Evolutionary conservation across 2,329 filamentous ascomycete genomes (phyloP), one percentile per base, ranked within the genome.

Genomic region (Fusarium citri): DNA sequence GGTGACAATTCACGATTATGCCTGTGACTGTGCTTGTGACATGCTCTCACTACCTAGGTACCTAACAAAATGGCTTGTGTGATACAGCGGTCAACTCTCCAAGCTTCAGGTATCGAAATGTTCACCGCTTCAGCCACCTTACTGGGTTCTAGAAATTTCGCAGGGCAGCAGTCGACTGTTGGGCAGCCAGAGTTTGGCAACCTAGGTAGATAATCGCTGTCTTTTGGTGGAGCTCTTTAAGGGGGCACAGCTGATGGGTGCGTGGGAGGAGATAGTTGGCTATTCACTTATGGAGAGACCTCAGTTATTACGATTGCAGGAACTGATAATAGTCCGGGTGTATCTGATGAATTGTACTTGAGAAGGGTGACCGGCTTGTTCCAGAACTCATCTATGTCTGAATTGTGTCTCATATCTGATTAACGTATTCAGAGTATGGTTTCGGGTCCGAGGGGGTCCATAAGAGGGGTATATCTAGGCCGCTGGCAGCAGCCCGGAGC

Each of bases 131-230:
- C 66, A 69, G 66, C 56, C 66, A 67, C 67, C 43, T 34, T 42
- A 28, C 59, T 23, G 26, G 51, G 45, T 69, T 69, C 62, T 70
- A 70, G 67, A 69, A 70, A 59, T 53, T 69, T 69, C 67, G 58
- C 66, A 54, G 46, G 48, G 28, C 56, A 67, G 51, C 62, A 37
- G 49, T 57, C 23, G 50, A 63, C 28, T 50, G 66, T 67, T 67
- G 66, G 66, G 66, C 67, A 69, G 67, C 66, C 50, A 69, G 62
- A 70, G 66, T 50, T 67, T 53, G 48, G 51, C 61, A 67, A 37
- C 34, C 34, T n/a, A 37, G 34, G 18, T 37, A 59, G 46, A 60
- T 40, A 51, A 50, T 41, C 53, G 48, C 48, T 56, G 58, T 63
- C 49, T 22, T 53, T 56, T 70, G 55, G 67, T 70, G 67, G 58